These are phyloP conservation scores for Zangia roseola DNA, from an alignment of 768 basidiomycete species.

Conservation along the genomic window DNA sequence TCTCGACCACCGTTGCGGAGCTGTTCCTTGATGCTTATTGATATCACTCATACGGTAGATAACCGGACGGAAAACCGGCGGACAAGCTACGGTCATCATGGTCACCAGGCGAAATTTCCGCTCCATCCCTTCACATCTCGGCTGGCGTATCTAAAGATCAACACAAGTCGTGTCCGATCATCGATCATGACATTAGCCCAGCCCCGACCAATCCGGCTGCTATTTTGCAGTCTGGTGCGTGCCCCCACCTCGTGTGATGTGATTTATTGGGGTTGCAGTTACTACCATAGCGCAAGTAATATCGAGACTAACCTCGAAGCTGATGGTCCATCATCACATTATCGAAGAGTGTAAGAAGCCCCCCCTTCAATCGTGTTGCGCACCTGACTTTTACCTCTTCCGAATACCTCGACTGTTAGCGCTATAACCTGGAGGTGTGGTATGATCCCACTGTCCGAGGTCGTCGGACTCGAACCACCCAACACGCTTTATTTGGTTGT, in stretches of 20 bases:
- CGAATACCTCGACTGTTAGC: neutral
- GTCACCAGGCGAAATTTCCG: conserved; percentile 8
- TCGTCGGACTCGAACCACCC: conserved; percentile 3
- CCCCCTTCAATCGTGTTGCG: neutral
- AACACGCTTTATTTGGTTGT: neutral
- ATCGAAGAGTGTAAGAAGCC: neutral
- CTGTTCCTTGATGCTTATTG: conserved; percentile 1
- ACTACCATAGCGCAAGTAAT: neutral
- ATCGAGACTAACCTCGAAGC: conserved; percentile 6
- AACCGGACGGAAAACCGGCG: conserved; percentile 12
- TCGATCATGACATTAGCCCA: too few relatives aligned
- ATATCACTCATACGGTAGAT: conserved; percentile 1
- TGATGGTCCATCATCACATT: neutral
- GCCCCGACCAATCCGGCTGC: neutral
- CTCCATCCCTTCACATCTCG: conserved; percentile 2
- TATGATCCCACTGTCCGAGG: conserved; percentile 2
- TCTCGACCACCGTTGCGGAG: conserved; percentile 17
- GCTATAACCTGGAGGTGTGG: neutral
- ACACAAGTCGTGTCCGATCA: neutral
- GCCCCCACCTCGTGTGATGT: conserved; percentile 10
- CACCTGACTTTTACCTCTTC: neutral
- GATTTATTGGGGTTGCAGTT: neutral
- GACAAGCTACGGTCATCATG: conserved; percentile 3
- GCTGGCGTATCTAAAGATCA: conserved; percentile 1
- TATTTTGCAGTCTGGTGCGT: conserved; percentile 4